Evolutionary conservation across 176 grass and related monocot species (phyloP).

Genomic region (Carex scoparia): DNA sequence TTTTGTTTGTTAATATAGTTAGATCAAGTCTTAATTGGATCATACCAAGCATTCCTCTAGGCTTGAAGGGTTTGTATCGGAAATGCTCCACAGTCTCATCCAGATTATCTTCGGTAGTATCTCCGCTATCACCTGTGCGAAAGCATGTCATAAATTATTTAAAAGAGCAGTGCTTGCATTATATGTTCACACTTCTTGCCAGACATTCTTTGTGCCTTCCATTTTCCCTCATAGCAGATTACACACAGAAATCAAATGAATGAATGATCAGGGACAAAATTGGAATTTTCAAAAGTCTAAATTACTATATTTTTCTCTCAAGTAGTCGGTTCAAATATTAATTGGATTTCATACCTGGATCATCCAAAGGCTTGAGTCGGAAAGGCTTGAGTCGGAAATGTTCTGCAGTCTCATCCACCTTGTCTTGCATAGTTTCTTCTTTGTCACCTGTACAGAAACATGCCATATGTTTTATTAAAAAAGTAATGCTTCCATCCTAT

Average conservation of each 20-base stretch:
- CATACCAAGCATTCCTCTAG: neutral
- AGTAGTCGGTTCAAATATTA: neutral
- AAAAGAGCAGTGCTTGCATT: neutral
- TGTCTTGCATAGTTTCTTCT: neutral
- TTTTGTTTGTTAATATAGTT: conserved; percentile 5
- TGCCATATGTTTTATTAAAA: neutral
- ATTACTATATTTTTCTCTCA: neutral
- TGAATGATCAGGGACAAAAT: neutral
- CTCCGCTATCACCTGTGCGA: neutral
- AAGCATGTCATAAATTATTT: neutral
- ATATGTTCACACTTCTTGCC: neutral
- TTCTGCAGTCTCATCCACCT: neutral
- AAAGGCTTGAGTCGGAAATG: neutral
- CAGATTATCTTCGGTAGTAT: neutral
- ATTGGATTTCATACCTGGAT: neutral
- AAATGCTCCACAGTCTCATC: conserved; percentile 1
- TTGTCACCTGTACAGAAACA: neutral
- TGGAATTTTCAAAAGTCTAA: neutral
- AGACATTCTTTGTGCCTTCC: neutral
- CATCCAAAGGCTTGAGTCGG: neutral
- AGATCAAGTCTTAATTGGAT: neutral
- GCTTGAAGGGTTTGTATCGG: conserved; percentile 3
- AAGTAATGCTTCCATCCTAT: neutral
- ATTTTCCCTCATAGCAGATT: neutral
- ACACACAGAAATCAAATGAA: neutral